Base-by-base conservation (phyloP, 1,284 basidiomycete species). In the Rhodotorula sp. region DNA sequence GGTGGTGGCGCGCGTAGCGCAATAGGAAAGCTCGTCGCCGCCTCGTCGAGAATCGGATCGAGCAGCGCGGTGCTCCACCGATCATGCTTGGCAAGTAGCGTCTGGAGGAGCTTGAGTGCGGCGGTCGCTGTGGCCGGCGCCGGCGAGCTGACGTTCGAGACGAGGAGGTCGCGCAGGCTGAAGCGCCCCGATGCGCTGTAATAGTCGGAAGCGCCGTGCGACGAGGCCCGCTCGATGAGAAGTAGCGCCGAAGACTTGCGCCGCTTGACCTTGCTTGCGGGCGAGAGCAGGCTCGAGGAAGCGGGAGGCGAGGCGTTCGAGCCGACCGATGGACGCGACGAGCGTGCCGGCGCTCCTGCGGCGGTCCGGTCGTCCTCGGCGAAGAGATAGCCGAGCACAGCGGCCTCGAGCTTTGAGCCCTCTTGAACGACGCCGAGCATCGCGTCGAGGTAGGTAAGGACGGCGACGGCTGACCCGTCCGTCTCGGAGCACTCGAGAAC, bases 391-490 rank as follows among this genome's bases (percentile, higher is more conserved):
- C 87, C 84, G 60, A 93, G 85, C 19, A 94, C 82, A n/a, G 90
- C 64, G 82, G 71, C 89, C 87, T 86, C 86, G 50, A 94, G 84
- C 64, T 85, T 86, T 34, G 79, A 76, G 12, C 90, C 90, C 55
- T 89, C 85, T 66, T 88, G 87, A 21, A 95, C 85, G 0, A 89
- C 91, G 61, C 88, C 86, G 64, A 95, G 86, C 83, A 93, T 78
- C 0, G 91, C 87, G 72, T 97, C 92, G 72, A 98, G 89, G 79
- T 99, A 98, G n/a, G 91, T 93, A 87, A 98, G 90, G 64, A 98
- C 93, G 3, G 96, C 96, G 2, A 97, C 91, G 0, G 94, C 91
- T 74, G 93, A 97, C 41, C 95, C 95, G 81, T 99, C 95, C 10
- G 85, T 81, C 73, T 93, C 91, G 1, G 93, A 95, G 81, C 93